Evolutionary conservation across 192 early-diverging fungal genomes (phyloP).

Genomic region (Dispira parvispora): DNA sequence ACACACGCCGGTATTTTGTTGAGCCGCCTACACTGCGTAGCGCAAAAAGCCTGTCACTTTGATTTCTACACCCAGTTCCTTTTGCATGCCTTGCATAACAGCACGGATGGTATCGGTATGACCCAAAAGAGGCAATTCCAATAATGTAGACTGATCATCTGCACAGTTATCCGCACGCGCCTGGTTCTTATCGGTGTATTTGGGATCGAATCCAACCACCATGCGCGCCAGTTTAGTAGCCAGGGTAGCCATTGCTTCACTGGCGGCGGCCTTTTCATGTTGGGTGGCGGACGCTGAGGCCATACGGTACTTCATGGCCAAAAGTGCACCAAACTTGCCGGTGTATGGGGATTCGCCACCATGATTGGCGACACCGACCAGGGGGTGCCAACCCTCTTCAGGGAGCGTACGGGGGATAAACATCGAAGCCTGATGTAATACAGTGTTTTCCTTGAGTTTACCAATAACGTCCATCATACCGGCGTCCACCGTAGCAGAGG

Average conservation of each 20-base stretch:
- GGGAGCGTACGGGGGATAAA: too few relatives aligned
- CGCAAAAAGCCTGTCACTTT: background rate
- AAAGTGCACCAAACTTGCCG: constrained; percentile 5
- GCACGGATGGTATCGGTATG: background rate
- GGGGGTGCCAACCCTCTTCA: background rate
- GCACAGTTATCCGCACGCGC: background rate
- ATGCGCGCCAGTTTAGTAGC: background rate
- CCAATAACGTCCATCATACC: constrained; percentile 60
- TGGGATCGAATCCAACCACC: constrained; percentile 8
- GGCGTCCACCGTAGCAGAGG: constrained; percentile 46
- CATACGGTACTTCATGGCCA: background rate
- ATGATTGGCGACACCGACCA: background rate
- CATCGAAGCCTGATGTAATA: constrained; percentile 40
- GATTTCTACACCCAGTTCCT: background rate
- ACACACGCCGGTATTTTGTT: too few relatives aligned
- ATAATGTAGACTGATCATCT: background rate
- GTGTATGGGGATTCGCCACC: constrained; percentile 4
- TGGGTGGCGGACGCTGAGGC: background rate
- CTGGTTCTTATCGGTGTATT: background rate
- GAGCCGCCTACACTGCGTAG: background rate
- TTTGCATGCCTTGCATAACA: background rate
- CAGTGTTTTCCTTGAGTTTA: constrained; percentile 80
- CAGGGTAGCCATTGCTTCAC: background rate
- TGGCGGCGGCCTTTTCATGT: background rate
- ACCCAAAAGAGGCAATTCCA: constrained; percentile 2